phyloP scores from a whole-genome alignment of 768 basidiomycete genomes.

The Cyclocybe aegerita region DNA sequence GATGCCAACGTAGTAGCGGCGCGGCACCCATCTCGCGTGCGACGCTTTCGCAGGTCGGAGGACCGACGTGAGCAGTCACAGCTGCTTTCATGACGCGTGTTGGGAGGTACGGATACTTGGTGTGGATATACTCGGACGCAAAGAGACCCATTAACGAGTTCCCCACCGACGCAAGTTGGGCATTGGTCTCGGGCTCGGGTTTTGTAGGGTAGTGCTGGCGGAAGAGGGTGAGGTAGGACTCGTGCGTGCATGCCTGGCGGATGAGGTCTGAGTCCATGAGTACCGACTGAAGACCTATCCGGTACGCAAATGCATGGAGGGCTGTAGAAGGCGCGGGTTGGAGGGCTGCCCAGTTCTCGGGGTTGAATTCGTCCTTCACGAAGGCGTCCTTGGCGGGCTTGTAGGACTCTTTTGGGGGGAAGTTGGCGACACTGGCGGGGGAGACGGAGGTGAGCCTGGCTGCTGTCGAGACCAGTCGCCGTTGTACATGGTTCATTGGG shows the following conservation, averaged over 20 bases:
- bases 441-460: slow-evolving; percentile 55
- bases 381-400: slow-evolving; percentile 26
- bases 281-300: slow-evolving; percentile 69
- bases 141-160: slow-evolving; percentile 91
- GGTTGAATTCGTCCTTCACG: slow-evolving; percentile 49
- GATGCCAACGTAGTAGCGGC: slow-evolving; percentile 79
- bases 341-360: slow-evolving; percentile 66
- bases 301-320: slow-evolving; percentile 72
- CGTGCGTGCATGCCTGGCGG: slow-evolving; percentile 79
- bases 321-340: slow-evolving; percentile 74
- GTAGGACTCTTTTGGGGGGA: slow-evolving; percentile 60
- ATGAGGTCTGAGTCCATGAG: slow-evolving; percentile 52
- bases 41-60: slow-evolving; percentile 77
- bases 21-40: slow-evolving; percentile 84
- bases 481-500: slow-evolving; percentile 59
- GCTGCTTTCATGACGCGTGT: slow-evolving; percentile 90
- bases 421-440: slow-evolving; percentile 48
- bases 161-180: slow-evolving; percentile 70
- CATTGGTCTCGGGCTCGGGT: slow-evolving; percentile 64
- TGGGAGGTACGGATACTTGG: slow-evolving; percentile 86
- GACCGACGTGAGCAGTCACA: slow-evolving; percentile 89
- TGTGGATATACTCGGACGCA: slow-evolving; percentile 78
- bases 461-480: slow-evolving; percentile 47
- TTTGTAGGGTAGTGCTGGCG: slow-evolving; percentile 56
- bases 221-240: slow-evolving; percentile 60